A percentile compares a stretch with the other conserved stretches of the same genome.
phyloP scores from a whole-genome alignment of 345 rosid species.

The Corymbia maculata region DNA sequence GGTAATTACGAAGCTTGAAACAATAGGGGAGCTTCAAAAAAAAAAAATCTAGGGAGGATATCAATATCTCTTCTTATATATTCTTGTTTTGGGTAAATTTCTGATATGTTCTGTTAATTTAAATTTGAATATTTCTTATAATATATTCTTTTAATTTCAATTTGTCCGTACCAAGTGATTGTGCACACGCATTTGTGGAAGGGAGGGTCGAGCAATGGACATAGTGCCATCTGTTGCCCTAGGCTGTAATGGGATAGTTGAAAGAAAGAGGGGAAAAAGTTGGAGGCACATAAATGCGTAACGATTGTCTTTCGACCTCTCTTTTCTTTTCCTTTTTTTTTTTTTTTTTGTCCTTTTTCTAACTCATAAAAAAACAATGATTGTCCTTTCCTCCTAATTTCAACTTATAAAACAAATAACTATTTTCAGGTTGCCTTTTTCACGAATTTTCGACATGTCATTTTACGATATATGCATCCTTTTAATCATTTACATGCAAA shows the following conservation, averaged over 20 bases:
- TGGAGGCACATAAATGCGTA: not conserved
- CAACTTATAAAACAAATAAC: not conserved
- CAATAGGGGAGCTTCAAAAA: not conserved
- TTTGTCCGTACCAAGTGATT: not conserved
- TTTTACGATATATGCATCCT: not conserved
- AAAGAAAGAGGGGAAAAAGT: not conserved
- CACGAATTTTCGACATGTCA: not conserved
- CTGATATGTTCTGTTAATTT: not conserved
- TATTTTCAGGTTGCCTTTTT: not conserved
- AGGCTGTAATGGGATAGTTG: not conserved
- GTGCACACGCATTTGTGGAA: not conserved
- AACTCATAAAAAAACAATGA: not conserved
- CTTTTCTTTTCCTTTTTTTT: not conserved
- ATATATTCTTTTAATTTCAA: not conserved
- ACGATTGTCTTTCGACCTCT: not conserved
- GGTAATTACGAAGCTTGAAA: not conserved
- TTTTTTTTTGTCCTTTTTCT: not conserved
- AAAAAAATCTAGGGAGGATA: not conserved
- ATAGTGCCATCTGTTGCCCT: not conserved
- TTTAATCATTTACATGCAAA: not conserved
- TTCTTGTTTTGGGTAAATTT: not conserved
- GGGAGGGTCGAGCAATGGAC: not conserved
- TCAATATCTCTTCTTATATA: not conserved
- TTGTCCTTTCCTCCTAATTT: not conserved
- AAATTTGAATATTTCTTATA: not conserved